Conservation (phyloP, 2,329 filamentous ascomycete species). For the Mycocentrospora acerina region DNA sequence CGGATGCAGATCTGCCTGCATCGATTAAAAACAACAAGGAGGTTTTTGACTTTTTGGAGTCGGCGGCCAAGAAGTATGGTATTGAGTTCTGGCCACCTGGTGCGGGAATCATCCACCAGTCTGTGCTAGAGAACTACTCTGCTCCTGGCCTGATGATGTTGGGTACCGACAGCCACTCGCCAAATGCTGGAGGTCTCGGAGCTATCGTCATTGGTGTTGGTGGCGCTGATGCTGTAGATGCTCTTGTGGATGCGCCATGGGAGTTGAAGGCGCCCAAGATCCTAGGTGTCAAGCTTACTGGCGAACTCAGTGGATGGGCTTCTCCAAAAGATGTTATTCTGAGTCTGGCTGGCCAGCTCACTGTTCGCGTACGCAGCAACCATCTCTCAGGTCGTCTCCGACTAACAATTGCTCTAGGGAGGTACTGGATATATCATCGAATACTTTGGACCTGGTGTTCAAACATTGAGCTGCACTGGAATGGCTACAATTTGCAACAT, state of each 20-base stretch:
- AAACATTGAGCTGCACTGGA: slow-evolving; percentile 85
- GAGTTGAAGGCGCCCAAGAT: slow-evolving; percentile 94
- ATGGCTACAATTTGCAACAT: slow-evolving; percentile 93
- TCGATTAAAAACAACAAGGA: slow-evolving; percentile 93
- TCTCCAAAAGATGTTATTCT: slow-evolving; percentile 96
- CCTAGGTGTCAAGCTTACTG: slow-evolving; percentile 80
- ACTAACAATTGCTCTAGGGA: slow-evolving; percentile 51
- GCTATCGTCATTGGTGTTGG: slow-evolving; percentile 96
- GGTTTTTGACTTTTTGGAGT: slow-evolving; percentile 96
- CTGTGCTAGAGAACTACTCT: slow-evolving; percentile 95
- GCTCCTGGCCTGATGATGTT: slow-evolving; percentile 99
- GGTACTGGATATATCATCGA: slow-evolving; percentile 95
- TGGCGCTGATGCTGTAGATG: slow-evolving; percentile 95
- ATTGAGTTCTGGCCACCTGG: slow-evolving; percentile 48
- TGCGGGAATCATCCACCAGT: slow-evolving; percentile 73
- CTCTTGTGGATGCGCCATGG: slow-evolving; percentile 94
- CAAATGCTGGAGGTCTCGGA: slow-evolving; percentile 92
- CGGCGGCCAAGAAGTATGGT: slow-evolving; percentile 60
- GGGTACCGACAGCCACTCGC: slow-evolving; percentile 95
- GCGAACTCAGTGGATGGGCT: slow-evolving; percentile 84
- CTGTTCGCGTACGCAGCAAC: slow-evolving; percentile 62
- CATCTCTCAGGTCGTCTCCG: not conserved
- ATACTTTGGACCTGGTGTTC: slow-evolving; percentile 86
- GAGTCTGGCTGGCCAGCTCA: slow-evolving; percentile 82
- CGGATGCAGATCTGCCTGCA: slow-evolving; percentile 77